Base-by-base conservation (phyloP, 2,329 filamentous ascomycete genomes). In the Lizonia empirigonia region DNA sequence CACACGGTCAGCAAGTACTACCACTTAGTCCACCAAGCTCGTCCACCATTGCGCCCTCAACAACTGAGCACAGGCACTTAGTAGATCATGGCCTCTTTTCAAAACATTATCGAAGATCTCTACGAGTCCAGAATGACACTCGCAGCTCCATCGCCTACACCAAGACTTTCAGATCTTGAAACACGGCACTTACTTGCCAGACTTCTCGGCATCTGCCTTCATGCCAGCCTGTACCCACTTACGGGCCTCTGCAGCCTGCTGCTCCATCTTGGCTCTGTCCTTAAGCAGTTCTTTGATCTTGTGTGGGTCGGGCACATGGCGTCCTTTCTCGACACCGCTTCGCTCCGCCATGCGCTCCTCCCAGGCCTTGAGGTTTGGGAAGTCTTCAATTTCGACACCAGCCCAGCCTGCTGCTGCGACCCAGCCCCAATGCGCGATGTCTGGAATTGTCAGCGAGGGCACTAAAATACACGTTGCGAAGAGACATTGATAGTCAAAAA, bases 371-470 rank as follows among this genome's bases (percentile, higher is more conserved):
- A 96, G 70, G 39, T 82, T 71, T 2, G 90, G 90, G 74, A 93
- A 95, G 53, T 91, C 85, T 1, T 85, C 77, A 46, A 93, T 84
- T 41, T 91, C 83, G 34, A 91, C 69, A 13, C 86, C 86, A 0
- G 81, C 77, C 78, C 86, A 84, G 13, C 77, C 75, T 1, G 82
- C 78, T 2, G 73, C 70, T 4, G 85, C 79, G 4, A 93, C 80
- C 90, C 91, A 95, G 20, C 89, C 89, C 82, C 87, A 91, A 70
- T 84, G 84, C 33, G 89, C 80, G 53, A 96, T 89, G 70, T 96
- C 91, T 69, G 19, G 12, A 6, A 39, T 1, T 20, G 24, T 53
- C 6, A 53, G 34, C 35, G 8, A 24, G 12, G 6, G 20, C 7
- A 6, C 15, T 8, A 19, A 12, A 5, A 26, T 15, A 4, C 20